phyloP scores from a whole-genome alignment of 257 asterid species.

The Solanum neorickii region DNA sequence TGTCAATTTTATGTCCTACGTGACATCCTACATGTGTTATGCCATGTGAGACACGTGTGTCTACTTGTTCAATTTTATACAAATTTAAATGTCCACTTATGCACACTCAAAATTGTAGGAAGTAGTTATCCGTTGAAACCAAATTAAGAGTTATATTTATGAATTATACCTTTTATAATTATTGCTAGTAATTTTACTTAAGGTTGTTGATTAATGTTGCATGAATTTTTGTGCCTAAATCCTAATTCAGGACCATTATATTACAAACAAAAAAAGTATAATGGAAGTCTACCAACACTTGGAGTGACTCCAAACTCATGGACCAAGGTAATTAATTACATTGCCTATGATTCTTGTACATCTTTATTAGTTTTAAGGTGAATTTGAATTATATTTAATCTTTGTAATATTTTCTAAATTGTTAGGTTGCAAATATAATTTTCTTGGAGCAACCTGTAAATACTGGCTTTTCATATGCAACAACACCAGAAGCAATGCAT shows the following conservation, averaged over 20 bases:
- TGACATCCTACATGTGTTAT: too few relatives aligned
- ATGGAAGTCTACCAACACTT: constrained; percentile 24
- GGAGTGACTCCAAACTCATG: constrained; percentile 14
- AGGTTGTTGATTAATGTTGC: neutral
- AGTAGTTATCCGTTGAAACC: too few relatives aligned
- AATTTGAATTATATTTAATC: too few relatives aligned
- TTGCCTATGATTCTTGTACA: neutral
- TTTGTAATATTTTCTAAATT: neutral
- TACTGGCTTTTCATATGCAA: constrained; percentile 34
- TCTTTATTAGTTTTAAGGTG: neutral
- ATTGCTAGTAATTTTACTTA: neutral
- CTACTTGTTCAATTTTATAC: too few relatives aligned
- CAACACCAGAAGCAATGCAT: constrained; percentile 10
- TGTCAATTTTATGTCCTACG: too few relatives aligned
- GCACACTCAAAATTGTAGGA: too few relatives aligned
- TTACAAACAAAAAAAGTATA: constrained; percentile 2
- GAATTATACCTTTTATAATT: neutral
- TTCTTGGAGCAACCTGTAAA: constrained; percentile 28
- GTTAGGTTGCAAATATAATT: constrained; percentile 22
- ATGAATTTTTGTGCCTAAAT: neutral
- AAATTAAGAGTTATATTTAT: too few relatives aligned
- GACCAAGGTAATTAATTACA: constrained; percentile 17
- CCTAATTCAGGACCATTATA: constrained; percentile 13
- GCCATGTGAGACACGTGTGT: too few relatives aligned
- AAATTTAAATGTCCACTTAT: too few relatives aligned